Evolutionary conservation across 2,329 filamentous ascomycete species (phyloP).

Genomic region (Epichloe coenophiala): DNA sequence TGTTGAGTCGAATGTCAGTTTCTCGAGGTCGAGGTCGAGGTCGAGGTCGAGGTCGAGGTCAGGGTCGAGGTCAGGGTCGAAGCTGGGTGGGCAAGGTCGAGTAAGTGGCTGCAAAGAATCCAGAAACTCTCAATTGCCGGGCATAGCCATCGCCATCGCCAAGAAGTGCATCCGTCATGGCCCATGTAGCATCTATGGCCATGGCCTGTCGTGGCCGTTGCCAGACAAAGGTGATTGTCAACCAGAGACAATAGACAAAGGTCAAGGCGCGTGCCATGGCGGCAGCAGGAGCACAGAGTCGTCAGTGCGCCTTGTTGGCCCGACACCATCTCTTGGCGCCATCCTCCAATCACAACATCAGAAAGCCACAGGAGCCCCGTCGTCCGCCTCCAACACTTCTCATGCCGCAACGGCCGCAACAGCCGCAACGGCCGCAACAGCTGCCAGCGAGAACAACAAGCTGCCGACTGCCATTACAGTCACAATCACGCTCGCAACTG

Average conservation of each 20-base stretch:
- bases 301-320: background rate
- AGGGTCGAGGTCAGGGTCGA: background rate
- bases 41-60: background rate
- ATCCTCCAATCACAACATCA: background rate
- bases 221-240: background rate
- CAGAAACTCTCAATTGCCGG: background rate
- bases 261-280: background rate
- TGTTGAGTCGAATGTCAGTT: background rate
- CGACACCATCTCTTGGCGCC: background rate
- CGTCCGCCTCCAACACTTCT: background rate
- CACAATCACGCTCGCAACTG: constrained; percentile 1
- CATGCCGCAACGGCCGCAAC: background rate
- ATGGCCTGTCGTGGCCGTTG: background rate
- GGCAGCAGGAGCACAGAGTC: background rate
- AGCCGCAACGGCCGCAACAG: background rate
- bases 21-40: background rate
- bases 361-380: background rate
- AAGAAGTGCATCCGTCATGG: background rate
- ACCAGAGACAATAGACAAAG: background rate
- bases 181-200: background rate
- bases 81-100: background rate
- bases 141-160: background rate
- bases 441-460: background rate
- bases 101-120: background rate
- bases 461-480: background rate